phyloP scores from a whole-genome alignment of 192 early-diverging fungal species.

The Lobosporangium transversale region DNA sequence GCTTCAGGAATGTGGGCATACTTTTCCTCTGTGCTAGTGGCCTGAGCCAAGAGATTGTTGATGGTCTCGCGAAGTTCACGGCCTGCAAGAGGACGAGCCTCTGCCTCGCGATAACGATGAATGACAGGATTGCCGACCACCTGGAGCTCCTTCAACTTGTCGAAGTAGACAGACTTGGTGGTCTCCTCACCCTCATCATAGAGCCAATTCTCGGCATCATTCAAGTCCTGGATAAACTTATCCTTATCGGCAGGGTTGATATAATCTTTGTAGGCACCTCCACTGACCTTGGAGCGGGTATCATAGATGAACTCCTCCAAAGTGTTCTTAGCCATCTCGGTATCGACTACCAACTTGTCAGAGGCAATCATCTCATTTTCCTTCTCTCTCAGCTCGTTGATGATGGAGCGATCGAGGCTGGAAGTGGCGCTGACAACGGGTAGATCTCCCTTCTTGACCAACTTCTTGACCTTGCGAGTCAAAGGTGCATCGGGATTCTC shows the following conservation, averaged over 20 bases:
- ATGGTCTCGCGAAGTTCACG: constrained; percentile 84
- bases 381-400: constrained; percentile 75
- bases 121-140: constrained; percentile 83
- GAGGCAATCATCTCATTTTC: constrained; percentile 88
- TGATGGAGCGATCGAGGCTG: constrained; percentile 63
- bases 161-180: constrained; percentile 89
- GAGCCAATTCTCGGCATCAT: constrained; percentile 94
- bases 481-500: constrained; percentile 54
- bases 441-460: constrained; percentile 89
- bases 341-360: constrained; percentile 93
- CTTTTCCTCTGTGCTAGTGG: constrained; percentile 82
- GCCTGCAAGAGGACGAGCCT: constrained; percentile 88
- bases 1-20: constrained; percentile 88
- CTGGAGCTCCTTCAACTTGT: constrained; percentile 85
- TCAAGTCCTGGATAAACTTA: constrained; percentile 74
- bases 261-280: constrained; percentile 75
- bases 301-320: constrained; percentile 99
- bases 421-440: constrained; percentile 72
- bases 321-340: constrained; percentile 92
- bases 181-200: constrained; percentile 97
- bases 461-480: constrained; percentile 91
- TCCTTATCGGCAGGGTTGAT: constrained; percentile 77
- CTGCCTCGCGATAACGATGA: constrained; percentile 83
- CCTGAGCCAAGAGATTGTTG: constrained; percentile 75
- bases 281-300: constrained; percentile 84